Evolutionary conservation across 2,329 filamentous ascomycete species (phyloP).

Genomic region (Colletotrichum aenigma): DNA sequence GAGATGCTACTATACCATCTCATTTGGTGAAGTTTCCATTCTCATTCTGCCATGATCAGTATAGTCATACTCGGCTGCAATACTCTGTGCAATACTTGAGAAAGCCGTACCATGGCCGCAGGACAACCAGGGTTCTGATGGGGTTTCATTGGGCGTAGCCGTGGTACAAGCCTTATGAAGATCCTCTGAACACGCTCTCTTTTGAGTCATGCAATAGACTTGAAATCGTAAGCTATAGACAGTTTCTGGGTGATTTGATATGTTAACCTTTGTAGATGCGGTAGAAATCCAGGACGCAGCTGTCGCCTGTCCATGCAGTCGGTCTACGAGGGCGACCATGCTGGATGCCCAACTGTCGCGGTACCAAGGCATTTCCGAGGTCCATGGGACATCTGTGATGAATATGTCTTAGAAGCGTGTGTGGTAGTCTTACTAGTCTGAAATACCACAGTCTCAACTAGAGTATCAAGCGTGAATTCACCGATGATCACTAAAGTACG

Average conservation of each 20-base stretch:
- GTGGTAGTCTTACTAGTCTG: too few relatives aligned
- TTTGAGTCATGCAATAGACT: not conserved
- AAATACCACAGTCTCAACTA: too few relatives aligned
- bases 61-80: not conserved
- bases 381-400: not conserved
- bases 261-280: not conserved
- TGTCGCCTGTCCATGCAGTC: not conserved
- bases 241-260: not conserved
- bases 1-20: not conserved
- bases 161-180: not conserved
- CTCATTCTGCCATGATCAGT: not conserved
- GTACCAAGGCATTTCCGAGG: not conserved
- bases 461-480: too few relatives aligned
- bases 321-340: not conserved
- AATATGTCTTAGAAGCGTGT: not conserved
- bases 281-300: not conserved
- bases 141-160: not conserved
- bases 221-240: not conserved
- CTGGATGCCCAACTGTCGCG: not conserved
- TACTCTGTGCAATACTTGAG: not conserved
- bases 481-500: too few relatives aligned
- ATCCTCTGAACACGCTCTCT: not conserved
- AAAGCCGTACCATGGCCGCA: not conserved
- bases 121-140: not conserved
- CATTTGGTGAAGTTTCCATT: not conserved